phyloP scores from a whole-genome alignment of 805 yeast genomes.

The Metschnikowia picachoensis region DNA sequence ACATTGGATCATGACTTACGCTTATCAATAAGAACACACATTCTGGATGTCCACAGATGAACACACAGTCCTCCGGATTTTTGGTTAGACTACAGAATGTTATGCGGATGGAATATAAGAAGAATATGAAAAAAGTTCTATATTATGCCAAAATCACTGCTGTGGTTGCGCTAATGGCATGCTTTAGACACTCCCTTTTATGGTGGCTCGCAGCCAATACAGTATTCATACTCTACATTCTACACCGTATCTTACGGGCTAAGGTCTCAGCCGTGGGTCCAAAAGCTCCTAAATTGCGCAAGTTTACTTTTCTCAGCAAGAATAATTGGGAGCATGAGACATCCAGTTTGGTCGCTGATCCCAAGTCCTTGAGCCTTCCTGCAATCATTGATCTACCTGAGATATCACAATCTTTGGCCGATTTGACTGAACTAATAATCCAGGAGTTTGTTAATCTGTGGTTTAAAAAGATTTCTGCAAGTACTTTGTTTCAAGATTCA shows the following conservation, averaged over 20 bases:
- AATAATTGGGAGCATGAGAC: not conserved
- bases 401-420: slow-evolving; percentile 51
- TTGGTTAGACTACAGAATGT: too few relatives aligned
- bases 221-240: not conserved
- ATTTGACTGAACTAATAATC: slow-evolving; percentile 45
- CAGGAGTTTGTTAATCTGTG: slow-evolving; percentile 55
- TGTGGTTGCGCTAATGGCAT: not conserved
- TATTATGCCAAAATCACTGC: not conserved
- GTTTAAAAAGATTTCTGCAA: slow-evolving; percentile 45
- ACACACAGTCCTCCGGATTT: too few relatives aligned
- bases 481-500: slow-evolving; percentile 31
- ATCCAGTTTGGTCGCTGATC: not conserved
- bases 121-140: not conserved
- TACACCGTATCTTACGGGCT: not conserved
- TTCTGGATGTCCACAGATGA: not conserved
- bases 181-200: not conserved
- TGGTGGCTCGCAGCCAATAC: slow-evolving; percentile 1
- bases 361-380: not conserved
- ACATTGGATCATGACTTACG: too few relatives aligned
- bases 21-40: too few relatives aligned
- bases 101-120: too few relatives aligned
- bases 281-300: not conserved
- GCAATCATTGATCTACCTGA: slow-evolving; percentile 13
- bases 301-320: slow-evolving; percentile 1
- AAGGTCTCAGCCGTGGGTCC: not conserved